Base-by-base conservation (phyloP, 2,329 filamentous ascomycete species). In the Penicillium carneum region DNA sequence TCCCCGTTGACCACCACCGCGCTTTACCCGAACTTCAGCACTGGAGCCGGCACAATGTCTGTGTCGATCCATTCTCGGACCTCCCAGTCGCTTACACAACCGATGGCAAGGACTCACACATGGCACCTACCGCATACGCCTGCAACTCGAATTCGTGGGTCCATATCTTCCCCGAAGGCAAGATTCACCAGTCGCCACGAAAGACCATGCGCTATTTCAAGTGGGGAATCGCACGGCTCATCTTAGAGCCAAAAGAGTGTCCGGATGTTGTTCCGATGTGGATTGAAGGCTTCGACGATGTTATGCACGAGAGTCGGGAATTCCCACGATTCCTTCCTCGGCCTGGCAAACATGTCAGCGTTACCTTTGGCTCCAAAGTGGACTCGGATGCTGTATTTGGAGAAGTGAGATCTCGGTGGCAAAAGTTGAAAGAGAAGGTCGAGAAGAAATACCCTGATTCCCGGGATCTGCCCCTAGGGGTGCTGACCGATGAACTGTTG, bases 161-260 rank as follows among this genome's bases (percentile, higher is more conserved):
- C 4, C 95, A 99, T 77, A 90, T 98, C 57, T 98, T 98, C 77
- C 95, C 95, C 12, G 95, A 99, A 79, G 95, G 93, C 49, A 92
- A 91, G 77, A 92, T 97, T 47, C 93, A 98, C 77, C 95, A 99
- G 79, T 88, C 92, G 67, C 86, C 90, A 1, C 82, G 88, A 43
- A 87, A 88, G 70, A 87, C 89, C 8, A 89, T 98, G 83, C 90
- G 95, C 33, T 99, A 99, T 80, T 98, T 98, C 86, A 97, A 97
- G 81, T 99, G 95, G 95, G 95, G 95, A 1, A 84, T 98, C 1
- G 92, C 94, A 7, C 87, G 95, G 2, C 84, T 98, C 60, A 95
- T 99, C 60, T 86, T 99, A 48, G 95, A 99, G 77, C 87, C 90
- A 48, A 90, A 94, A 50, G 92, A 92, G 3, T 88, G 91, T 64